phyloP scores from a whole-genome alignment of 306 rosid species.

The Fragaria nilgerrensis region DNA sequence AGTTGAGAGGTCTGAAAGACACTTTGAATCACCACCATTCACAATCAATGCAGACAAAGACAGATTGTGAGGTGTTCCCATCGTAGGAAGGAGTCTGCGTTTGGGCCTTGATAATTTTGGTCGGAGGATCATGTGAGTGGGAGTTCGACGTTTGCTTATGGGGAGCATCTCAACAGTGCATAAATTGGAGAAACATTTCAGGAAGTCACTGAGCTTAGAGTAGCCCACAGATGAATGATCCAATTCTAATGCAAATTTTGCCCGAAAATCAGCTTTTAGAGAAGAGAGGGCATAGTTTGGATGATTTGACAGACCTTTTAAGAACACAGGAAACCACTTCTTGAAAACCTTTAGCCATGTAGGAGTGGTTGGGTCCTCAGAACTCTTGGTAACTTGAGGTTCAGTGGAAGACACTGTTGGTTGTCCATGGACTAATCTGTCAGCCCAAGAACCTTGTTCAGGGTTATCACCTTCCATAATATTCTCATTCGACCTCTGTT shows the following conservation, averaged over 20 bases:
- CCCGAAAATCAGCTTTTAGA: slow-evolving; percentile 38
- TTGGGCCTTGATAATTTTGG: slow-evolving; percentile 21
- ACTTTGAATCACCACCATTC: slow-evolving; percentile 10
- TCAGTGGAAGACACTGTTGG: slow-evolving; percentile 10
- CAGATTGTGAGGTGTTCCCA: neutral
- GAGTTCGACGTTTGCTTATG: slow-evolving; percentile 18
- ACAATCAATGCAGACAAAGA: neutral
- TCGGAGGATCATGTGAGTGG: slow-evolving; percentile 37
- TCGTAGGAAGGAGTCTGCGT: neutral
- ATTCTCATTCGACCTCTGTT: slow-evolving; percentile 8
- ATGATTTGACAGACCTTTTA: slow-evolving; percentile 25
- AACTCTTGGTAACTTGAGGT: slow-evolving; percentile 3
- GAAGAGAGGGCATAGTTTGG: slow-evolving; percentile 41
- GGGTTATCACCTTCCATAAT: slow-evolving; percentile 13
- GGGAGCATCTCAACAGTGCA: slow-evolving; percentile 31
- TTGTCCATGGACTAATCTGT: slow-evolving; percentile 9
- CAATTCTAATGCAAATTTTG: slow-evolving; percentile 34
- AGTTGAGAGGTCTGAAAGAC: slow-evolving; percentile 2
- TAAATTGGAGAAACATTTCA: slow-evolving; percentile 30
- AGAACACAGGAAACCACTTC: slow-evolving; percentile 41
- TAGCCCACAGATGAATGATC: slow-evolving; percentile 40
- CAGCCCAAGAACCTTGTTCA: slow-evolving; percentile 29
- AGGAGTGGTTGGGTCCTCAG: slow-evolving; percentile 20
- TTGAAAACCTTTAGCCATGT: slow-evolving; percentile 38
- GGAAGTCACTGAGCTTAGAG: slow-evolving; percentile 40